phyloP scores from a whole-genome alignment of 495 filamentous ascomycete genomes.

The Daldinia childiae region DNA sequence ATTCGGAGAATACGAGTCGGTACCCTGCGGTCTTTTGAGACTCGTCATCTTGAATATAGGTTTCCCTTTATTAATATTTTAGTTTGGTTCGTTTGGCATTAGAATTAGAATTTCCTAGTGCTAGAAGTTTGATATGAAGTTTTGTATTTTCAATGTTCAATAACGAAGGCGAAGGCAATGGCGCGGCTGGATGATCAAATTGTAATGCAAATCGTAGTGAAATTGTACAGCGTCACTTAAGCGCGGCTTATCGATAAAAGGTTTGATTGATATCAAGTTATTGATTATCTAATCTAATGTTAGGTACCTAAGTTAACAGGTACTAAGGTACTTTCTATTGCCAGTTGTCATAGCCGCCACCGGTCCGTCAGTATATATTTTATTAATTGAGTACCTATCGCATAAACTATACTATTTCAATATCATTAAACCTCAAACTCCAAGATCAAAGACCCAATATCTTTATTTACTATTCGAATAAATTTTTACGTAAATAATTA shows the following conservation, averaged over 20 bases:
- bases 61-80: neutral
- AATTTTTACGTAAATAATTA: neutral
- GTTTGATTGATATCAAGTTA: conserved; percentile 8
- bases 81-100: neutral
- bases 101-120: neutral
- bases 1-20: conserved; percentile 75
- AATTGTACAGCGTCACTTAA: neutral
- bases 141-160: neutral
- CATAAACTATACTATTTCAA: no score
- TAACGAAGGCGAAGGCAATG: neutral
- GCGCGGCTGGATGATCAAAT: neutral
- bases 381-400: neutral
- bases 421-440: neutral
- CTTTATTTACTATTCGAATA: neutral
- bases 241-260: conserved; percentile 36
- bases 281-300: neutral
- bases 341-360: conserved; percentile 7
- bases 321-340: neutral
- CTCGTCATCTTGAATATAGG: conserved; percentile 75
- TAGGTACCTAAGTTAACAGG: no score
- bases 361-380: conserved; percentile 9
- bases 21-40: conserved; percentile 76
- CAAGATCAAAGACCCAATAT: neutral
- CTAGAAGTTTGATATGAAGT: conserved; percentile 12
- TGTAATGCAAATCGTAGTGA: conserved; percentile 21